A percentile compares a stretch with the other conserved stretches of the same genome.
phyloP scores from a whole-genome alignment of 345 rosid genomes.

The Hirschfeldia incana region DNA sequence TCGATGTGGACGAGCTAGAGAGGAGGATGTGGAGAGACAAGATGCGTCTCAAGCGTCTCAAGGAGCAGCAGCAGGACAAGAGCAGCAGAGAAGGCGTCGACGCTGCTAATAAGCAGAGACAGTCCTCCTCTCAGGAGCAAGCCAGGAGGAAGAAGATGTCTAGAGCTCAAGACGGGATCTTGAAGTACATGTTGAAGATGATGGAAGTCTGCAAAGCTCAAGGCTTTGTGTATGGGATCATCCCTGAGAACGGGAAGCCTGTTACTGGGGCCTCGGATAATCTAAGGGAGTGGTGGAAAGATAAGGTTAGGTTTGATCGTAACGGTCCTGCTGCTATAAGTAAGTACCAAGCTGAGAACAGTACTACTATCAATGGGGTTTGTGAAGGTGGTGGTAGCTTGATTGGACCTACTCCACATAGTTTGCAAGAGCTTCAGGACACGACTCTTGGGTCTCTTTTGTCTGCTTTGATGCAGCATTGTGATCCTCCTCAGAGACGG shows the following conservation, averaged over 20 bases:
- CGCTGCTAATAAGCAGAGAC: conserved; percentile 80
- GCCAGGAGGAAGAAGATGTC: conserved; percentile 99
- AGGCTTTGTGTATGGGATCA: conserved; percentile 93
- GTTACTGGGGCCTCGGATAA: conserved; percentile 95
- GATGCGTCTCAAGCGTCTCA: conserved; percentile 77
- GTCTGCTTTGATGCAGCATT: conserved; percentile 97
- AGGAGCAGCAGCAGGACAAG: conserved; percentile 54
- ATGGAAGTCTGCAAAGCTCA: conserved; percentile 98
- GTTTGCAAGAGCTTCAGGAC: conserved; percentile 92
- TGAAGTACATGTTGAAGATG: conserved; percentile 95
- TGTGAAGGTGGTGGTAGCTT: conserved; percentile 49
- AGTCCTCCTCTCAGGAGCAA: conserved; percentile 60
- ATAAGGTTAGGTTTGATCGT: conserved; percentile 93
- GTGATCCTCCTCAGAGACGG: conserved; percentile 94
- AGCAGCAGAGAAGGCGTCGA: conserved; percentile 52
- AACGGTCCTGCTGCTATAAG: conserved; percentile 94
- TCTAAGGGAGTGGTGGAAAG: conserved; percentile 98
- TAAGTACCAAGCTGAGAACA: conserved; percentile 76
- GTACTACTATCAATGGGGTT: conserved; percentile 40
- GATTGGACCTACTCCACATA: conserved; percentile 61
- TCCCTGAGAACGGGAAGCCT: conserved; percentile 95
- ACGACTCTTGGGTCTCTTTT: conserved; percentile 91
- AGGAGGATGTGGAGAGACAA: conserved; percentile 97
- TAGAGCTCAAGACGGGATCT: conserved; percentile 96
- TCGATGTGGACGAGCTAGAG: conserved; percentile 80